These are phyloP conservation scores for Talaromyces nanjingensis DNA, from an alignment of 495 filamentous ascomycete genomes.

Conservation along the genomic window DNA sequence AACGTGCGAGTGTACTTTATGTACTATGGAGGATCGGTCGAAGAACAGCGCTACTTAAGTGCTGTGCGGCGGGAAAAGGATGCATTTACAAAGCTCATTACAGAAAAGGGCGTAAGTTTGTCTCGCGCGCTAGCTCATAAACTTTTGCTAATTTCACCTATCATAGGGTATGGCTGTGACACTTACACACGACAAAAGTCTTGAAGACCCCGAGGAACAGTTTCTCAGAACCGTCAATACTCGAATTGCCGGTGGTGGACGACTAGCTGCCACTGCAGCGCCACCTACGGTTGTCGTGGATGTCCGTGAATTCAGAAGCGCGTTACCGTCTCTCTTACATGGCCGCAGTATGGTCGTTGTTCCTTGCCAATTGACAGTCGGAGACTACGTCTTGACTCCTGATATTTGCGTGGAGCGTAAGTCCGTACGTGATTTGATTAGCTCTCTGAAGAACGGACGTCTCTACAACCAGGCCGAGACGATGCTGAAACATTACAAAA, in stretches of 20 bases:
- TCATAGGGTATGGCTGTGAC: constrained; percentile 74
- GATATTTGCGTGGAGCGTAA: constrained; percentile 92
- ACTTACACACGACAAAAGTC: constrained; percentile 63
- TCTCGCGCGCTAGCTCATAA: background rate
- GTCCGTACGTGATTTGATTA: constrained; percentile 82
- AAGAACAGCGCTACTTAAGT: constrained; percentile 91
- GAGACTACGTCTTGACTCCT: constrained; percentile 90
- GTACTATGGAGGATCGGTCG: constrained; percentile 90
- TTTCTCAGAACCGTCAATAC: constrained; percentile 96
- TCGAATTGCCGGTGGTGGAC: constrained; percentile 88
- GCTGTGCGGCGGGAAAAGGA: constrained; percentile 89
- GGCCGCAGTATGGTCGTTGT: constrained; percentile 78
- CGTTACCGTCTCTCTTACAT: constrained; percentile 84
- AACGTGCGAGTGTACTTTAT: constrained; percentile 92
- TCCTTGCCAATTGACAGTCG: constrained; percentile 92
- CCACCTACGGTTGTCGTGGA: constrained; percentile 94
- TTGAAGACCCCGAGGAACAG: constrained; percentile 80
- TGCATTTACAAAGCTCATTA: constrained; percentile 86
- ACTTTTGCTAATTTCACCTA: constrained; percentile 8
- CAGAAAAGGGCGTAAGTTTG: constrained; percentile 65
- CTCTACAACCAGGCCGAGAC: constrained; percentile 89
- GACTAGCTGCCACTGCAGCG: constrained; percentile 76
- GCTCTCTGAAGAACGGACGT: constrained; percentile 82
- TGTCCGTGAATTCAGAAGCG: constrained; percentile 90
- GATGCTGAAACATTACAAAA: constrained; percentile 90